Evolutionary conservation across 2,329 filamentous ascomycete species (phyloP), one percentile per base, ranked within the genome.

Genomic region (Ceratocystis alfenasii): DNA sequence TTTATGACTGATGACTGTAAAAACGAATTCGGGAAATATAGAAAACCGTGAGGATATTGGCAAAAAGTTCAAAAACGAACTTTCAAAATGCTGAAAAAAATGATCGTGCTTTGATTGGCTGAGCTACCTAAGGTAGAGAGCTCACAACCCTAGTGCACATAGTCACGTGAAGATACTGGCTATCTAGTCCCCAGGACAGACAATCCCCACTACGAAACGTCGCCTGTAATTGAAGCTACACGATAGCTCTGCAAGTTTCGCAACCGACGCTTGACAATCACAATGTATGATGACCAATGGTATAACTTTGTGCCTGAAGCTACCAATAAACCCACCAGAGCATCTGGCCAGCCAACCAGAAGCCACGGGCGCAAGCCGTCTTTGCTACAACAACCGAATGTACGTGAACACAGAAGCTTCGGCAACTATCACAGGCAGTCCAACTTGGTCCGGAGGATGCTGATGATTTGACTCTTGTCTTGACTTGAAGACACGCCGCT

Each of bases 271-370:
- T 28, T 33, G 20, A 15, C 50, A 45, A 20, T n/a, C 50, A 59
- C 50, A 70, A 91, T 90, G 87, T 89, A 89, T 74, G 89, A 93
- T 75, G 89, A 93, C 75, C 85, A 87, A 36, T 93, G 89, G 88
- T 90, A 92, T 77, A 89, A 82, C 73, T 87, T 90, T 72, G 83
- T 89, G 69, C 83, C 87, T 30, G 83, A 87, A 65, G 76, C 82
- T 65, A 77, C 81, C 67, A 76, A 80, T 69, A 81, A 79, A 70
- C 78, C 78, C 17, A 45, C 53, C 25, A 55, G 45, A 41, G 8
- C 61, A 8, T 63, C 64, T 68, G 76, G 76, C 17, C 55, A 59
- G 48, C 46, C 48, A 53, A 25, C 60, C 20, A 65, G 53, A 59
- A 50, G 66, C 33, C 87, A 88, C 72, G 82, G 81, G 69, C 83